phyloP scores from a whole-genome alignment of 192 early-diverging fungal species.

The Haplosporangium gracile region DNA sequence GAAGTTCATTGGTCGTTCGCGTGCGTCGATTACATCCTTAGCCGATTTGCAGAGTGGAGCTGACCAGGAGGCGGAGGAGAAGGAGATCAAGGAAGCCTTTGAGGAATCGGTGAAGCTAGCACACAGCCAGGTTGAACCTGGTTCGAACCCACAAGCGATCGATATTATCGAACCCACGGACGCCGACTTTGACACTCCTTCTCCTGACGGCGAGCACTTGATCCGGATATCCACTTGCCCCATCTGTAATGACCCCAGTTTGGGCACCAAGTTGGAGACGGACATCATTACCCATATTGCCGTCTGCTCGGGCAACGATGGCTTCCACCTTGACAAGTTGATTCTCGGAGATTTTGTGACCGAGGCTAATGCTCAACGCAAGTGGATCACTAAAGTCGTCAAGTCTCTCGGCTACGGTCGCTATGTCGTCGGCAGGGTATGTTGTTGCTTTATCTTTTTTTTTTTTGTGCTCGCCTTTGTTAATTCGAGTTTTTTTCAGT shows the following conservation, averaged over 20 bases:
- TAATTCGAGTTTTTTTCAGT: not conserved
- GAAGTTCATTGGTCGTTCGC: slow-evolving; percentile 44
- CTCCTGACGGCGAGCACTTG: slow-evolving; percentile 66
- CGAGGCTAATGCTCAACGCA: slow-evolving; percentile 78
- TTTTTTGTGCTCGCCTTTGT: not conserved
- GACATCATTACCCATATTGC: slow-evolving; percentile 85
- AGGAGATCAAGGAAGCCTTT: slow-evolving; percentile 15
- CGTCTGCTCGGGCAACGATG: slow-evolving; percentile 77
- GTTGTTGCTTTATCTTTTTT: not conserved
- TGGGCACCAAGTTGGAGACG: slow-evolving; percentile 66
- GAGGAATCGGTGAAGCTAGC: slow-evolving; percentile 14
- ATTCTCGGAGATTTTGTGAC: slow-evolving; percentile 84
- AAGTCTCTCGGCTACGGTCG: slow-evolving; percentile 75
- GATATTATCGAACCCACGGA: slow-evolving; percentile 43
- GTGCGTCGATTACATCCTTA: not conserved
- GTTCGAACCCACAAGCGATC: slow-evolving; percentile 19
- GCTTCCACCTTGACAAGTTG: slow-evolving; percentile 76
- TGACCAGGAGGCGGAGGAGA: slow-evolving; percentile 16
- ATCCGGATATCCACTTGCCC: slow-evolving; percentile 77
- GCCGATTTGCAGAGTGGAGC: not conserved
- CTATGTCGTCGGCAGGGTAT: slow-evolving; percentile 65
- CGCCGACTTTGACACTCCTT: slow-evolving; percentile 49
- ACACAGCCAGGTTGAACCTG: slow-evolving; percentile 4
- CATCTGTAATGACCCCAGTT: slow-evolving; percentile 73
- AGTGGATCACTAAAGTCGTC: slow-evolving; percentile 76